These are phyloP conservation scores for Thalassiosira mediterranea DNA, from an alignment of 352 stramenopile species.

Conservation along the genomic window DNA sequence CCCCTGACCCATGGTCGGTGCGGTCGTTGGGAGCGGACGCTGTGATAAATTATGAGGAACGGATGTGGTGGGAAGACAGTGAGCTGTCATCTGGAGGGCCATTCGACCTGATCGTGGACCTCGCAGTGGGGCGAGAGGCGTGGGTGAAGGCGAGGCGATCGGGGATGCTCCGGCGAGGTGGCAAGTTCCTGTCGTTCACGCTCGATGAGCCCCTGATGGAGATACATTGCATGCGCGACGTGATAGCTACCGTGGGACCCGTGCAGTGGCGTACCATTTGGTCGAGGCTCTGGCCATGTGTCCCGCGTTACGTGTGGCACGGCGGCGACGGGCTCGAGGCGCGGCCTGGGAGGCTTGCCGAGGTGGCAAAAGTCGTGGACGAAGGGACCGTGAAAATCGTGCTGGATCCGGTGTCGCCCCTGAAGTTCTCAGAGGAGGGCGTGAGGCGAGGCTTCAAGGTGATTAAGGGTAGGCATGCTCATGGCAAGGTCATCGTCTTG, in stretches of 20 bases:
- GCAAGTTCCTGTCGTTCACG: slow-evolving; percentile 35
- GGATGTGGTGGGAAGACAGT: slow-evolving; percentile 44
- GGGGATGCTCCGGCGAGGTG: slow-evolving; percentile 18
- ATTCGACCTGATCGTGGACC: slow-evolving; percentile 62
- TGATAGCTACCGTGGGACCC: slow-evolving; percentile 3
- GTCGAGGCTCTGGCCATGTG: slow-evolving; percentile 25
- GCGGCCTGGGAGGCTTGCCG: slow-evolving; percentile 19
- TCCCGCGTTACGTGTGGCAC: slow-evolving; percentile 23
- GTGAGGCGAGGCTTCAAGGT: slow-evolving; percentile 36
- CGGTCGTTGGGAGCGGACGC: slow-evolving; percentile 50
- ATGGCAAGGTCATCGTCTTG: slow-evolving; percentile 49
- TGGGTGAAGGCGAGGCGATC: slow-evolving; percentile 33
- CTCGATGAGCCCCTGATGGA: slow-evolving; percentile 26
- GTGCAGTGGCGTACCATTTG: slow-evolving; percentile 25
- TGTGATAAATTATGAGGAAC: slow-evolving; percentile 62
- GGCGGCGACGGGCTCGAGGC: neutral
- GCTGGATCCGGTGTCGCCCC: slow-evolving; percentile 39
- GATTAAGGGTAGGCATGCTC: slow-evolving; percentile 28
- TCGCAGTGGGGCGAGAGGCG: slow-evolving; percentile 42
- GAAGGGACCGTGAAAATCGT: slow-evolving; percentile 36
- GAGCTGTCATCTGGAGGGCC: slow-evolving; percentile 16
- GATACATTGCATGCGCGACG: slow-evolving; percentile 28
- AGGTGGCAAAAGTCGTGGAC: slow-evolving; percentile 31
- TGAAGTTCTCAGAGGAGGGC: slow-evolving; percentile 36
- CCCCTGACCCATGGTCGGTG: slow-evolving; percentile 26